Conservation (phyloP, 345 rosid genomes). For the Streptanthus diversifolius region DNA sequence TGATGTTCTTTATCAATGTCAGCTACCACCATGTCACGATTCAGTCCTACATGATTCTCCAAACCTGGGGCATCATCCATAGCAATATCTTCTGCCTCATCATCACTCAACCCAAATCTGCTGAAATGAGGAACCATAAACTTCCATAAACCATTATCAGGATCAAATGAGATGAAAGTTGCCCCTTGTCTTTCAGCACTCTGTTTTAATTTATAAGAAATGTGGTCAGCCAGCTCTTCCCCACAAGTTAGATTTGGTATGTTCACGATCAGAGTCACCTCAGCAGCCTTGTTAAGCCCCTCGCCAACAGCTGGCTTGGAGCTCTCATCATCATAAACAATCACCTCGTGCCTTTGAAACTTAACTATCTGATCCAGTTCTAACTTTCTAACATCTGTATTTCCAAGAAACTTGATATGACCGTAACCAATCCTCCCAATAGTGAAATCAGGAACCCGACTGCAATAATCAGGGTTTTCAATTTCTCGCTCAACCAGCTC, state of each 20-base stretch:
- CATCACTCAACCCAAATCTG: conserved; percentile 91
- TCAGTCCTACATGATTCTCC: conserved; percentile 41
- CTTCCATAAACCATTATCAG: conserved; percentile 62
- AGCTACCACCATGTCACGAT: conserved; percentile 42
- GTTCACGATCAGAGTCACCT: conserved; percentile 60
- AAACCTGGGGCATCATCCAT: conserved; percentile 57
- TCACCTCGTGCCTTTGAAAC: conserved; percentile 61
- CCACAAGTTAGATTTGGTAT: conserved; percentile 22
- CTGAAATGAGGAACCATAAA: conserved; percentile 84
- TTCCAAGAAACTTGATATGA: conserved; percentile 60
- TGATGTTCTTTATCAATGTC: conserved; percentile 46
- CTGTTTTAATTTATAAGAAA: conserved; percentile 47
- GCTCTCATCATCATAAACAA: conserved; percentile 77
- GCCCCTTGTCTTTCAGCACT: conserved; percentile 75
- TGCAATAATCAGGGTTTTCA: conserved; percentile 62
- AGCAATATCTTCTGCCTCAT: conserved; percentile 77
- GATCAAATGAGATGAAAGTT: conserved; percentile 60
- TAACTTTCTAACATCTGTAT: conserved; percentile 74
- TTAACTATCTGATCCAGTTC: conserved; percentile 65
- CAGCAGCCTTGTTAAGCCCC: conserved; percentile 91
- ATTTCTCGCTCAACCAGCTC: conserved; percentile 54
- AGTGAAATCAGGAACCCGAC: conserved; percentile 62
- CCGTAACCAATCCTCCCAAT: conserved; percentile 85
- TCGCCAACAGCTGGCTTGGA: conserved; percentile 69
- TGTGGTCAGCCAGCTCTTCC: conserved; percentile 28